These are phyloP conservation scores for Sicyos edulis DNA, from an alignment of 306 rosid species.

Conservation along the genomic window DNA sequence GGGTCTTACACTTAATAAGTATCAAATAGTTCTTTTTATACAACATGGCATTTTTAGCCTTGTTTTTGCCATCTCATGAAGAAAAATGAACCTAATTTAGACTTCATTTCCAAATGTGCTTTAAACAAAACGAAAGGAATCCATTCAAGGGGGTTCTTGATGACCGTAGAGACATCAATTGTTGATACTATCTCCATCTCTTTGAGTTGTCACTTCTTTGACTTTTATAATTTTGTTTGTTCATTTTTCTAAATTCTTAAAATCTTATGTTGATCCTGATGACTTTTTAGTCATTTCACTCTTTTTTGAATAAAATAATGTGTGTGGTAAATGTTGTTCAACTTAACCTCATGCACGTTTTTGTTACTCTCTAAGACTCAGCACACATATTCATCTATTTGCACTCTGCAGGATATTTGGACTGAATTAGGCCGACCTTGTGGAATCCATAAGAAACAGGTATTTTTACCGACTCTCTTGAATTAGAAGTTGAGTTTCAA, in stretches of 20 bases:
- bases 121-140: not conserved
- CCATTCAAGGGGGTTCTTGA: not conserved
- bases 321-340: not conserved
- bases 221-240: not conserved
- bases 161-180: not conserved
- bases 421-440: slow-evolving; percentile 95
- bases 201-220: not conserved
- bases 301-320: not conserved
- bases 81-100: no score
- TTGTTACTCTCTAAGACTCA: not conserved
- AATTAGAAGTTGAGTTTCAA: slow-evolving; percentile 12
- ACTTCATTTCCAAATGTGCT: not conserved
- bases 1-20: not conserved
- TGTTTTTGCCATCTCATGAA: not conserved
- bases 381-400: slow-evolving; percentile 16
- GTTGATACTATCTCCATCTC: not conserved
- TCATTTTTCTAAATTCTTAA: not conserved
- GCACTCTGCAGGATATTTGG: slow-evolving; percentile 99
- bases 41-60: not conserved
- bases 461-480: slow-evolving; percentile 24
- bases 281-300: not conserved
- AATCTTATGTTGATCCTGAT: not conserved
- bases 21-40: not conserved
- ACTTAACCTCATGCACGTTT: not conserved
- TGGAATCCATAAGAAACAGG: slow-evolving; percentile 98